Evolutionary conservation across 1,284 basidiomycete genomes (phyloP).

Genomic region (Rhodotorula sp.): DNA sequence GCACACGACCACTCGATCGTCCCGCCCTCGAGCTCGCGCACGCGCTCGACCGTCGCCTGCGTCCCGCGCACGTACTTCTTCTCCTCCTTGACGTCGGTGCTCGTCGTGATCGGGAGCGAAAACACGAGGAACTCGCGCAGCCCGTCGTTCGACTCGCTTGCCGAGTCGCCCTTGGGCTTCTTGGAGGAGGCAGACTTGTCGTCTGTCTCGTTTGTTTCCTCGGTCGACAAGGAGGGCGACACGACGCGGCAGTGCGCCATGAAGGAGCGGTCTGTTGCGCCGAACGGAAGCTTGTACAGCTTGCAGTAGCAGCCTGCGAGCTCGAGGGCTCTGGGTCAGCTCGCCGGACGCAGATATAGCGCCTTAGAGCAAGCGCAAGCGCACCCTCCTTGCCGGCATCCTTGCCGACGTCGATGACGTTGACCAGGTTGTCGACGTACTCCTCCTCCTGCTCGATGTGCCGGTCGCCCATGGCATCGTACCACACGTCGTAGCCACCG

Average conservation of each 20-base stretch:
- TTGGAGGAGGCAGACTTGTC: conserved; percentile 3
- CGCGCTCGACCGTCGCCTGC: conserved; percentile 28
- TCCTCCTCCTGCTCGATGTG: conserved; percentile 38
- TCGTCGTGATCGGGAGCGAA: conserved; percentile 30
- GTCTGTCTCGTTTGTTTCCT: neutral
- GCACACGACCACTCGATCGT: conserved; percentile 33
- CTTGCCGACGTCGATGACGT: conserved; percentile 26
- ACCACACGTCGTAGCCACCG: conserved; percentile 32
- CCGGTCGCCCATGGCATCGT: conserved; percentile 19
- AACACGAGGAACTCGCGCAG: conserved; percentile 30
- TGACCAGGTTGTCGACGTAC: conserved; percentile 32
- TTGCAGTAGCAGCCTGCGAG: conserved; percentile 25
- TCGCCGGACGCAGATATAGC: neutral
- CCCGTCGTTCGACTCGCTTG: neutral
- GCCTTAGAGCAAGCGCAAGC: neutral
- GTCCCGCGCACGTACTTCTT: conserved; percentile 36
- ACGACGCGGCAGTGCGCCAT: conserved; percentile 15
- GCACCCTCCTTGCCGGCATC: conserved; percentile 21
- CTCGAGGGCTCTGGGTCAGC: neutral
- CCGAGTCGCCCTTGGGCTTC: neutral
- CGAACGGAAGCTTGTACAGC: conserved; percentile 38
- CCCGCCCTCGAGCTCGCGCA: conserved; percentile 24
- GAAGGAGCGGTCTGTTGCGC: conserved; percentile 36
- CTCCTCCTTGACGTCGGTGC: conserved; percentile 11
- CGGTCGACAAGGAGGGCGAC: neutral